A percentile compares a stretch with the other conserved stretches of the same genome.
Evolutionary conservation across 225 moss, liverwort and hornwort species (phyloP).

Genomic region (Pseudisothecium myosuroides): DNA sequence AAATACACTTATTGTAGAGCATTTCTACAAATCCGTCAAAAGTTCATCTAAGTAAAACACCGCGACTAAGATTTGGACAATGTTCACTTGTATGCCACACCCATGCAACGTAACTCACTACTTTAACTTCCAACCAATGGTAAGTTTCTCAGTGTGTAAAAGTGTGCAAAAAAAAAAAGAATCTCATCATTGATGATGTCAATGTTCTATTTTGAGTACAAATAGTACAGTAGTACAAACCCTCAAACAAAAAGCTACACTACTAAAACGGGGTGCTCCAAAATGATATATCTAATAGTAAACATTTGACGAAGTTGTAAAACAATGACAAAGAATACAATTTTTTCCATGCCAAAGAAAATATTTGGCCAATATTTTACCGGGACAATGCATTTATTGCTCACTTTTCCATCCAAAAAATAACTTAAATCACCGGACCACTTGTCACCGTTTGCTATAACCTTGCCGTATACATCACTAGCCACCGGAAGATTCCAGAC

Average conservation of each 20-base stretch:
- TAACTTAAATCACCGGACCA: not conserved
- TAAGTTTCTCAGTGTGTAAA: not conserved
- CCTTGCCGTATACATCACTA: too few species aligned
- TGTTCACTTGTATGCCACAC: not conserved
- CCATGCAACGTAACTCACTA: not conserved
- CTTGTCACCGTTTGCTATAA: not conserved
- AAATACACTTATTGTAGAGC: not conserved
- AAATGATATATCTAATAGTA: not conserved
- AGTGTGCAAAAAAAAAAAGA: not conserved
- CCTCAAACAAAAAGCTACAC: not conserved
- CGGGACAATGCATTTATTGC: not conserved
- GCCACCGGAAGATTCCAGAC: not conserved
- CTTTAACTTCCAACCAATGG: not conserved
- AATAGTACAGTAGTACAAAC: not conserved
- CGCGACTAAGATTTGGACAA: not conserved
- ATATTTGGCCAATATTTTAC: not conserved
- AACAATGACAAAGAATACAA: not conserved
- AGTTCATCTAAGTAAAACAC: not conserved
- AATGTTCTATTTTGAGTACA: not conserved
- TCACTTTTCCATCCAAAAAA: not conserved
- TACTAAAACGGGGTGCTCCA: fast-evolving
- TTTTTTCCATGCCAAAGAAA: not conserved
- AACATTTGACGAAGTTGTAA: not conserved
- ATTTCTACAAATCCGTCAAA: fast-evolving
- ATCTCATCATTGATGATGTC: too few species aligned